A percentile compares a stretch with the other conserved stretches of the same genome.
Evolutionary conservation across 1,284 basidiomycete species (phyloP).

Genomic region (Ustilago loliicola): DNA sequence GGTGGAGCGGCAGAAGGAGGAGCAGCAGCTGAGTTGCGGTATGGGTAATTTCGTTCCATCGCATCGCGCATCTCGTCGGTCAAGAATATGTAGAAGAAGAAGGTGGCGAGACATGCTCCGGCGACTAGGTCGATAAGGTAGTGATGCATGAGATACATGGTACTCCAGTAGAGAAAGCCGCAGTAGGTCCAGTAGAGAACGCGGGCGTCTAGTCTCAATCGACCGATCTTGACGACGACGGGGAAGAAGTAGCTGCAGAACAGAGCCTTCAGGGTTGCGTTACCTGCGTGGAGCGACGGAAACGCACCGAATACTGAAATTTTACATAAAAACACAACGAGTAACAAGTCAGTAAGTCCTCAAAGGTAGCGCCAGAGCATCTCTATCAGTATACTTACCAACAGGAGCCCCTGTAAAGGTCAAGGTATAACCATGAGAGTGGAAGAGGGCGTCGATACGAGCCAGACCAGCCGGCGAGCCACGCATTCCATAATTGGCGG

Average conservation of each 20-base stretch:
- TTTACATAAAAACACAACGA: neutral
- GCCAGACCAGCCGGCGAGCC: constrained; percentile 91
- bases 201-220: constrained; percentile 67
- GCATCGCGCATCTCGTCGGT: constrained; percentile 62
- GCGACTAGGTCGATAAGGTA: constrained; percentile 97
- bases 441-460: constrained; percentile 90
- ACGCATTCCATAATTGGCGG: constrained; percentile 89
- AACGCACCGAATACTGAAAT: constrained; percentile 90
- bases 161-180: constrained; percentile 93
- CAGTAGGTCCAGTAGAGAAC: constrained; percentile 85
- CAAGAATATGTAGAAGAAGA: constrained; percentile 80
- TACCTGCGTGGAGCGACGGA: constrained; percentile 90
- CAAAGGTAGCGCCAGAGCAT: neutral
- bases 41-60: constrained; percentile 61
- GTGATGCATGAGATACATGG: constrained; percentile 79
- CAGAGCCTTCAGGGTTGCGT: constrained; percentile 90
- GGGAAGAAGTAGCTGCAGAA: constrained; percentile 97
- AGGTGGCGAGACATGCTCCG: constrained; percentile 88
- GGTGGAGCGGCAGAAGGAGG: constrained; percentile 50
- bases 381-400: constrained; percentile 61
- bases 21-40: constrained; percentile 49
- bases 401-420: constrained; percentile 91
- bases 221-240: constrained; percentile 48
- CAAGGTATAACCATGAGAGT: constrained; percentile 81
- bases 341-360: neutral